These are phyloP conservation scores for Triticum urartu DNA, from an alignment of 176 grass and related monocot genomes.

Conservation along the genomic window DNA sequence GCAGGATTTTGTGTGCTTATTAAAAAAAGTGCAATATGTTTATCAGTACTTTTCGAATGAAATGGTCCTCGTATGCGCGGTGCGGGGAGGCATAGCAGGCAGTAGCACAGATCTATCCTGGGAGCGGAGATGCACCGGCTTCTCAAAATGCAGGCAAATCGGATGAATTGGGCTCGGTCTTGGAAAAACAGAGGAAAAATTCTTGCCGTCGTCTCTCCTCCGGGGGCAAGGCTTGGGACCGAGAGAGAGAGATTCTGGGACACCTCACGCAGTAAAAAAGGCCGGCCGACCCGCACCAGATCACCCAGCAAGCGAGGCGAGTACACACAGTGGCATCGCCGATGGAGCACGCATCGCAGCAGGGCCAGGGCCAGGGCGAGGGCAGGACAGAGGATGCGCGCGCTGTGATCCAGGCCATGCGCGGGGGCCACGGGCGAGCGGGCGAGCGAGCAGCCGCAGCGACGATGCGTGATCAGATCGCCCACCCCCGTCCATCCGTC, in stretches of 20 bases:
- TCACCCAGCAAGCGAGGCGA: neutral
- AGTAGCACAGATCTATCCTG: too few species aligned
- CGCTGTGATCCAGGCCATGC: neutral
- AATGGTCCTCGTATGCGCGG: too few species aligned
- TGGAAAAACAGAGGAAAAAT: too few species aligned
- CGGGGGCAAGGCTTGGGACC: too few species aligned
- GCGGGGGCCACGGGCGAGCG: too few species aligned
- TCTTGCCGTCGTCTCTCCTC: too few species aligned
- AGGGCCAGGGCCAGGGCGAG: neutral
- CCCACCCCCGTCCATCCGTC: neutral
- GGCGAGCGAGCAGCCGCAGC: neutral
- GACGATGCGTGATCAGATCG: constrained; percentile 3
- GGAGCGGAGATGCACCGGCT: too few species aligned
- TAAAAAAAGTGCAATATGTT: too few species aligned
- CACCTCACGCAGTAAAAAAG: neutral
- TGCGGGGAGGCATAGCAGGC: too few species aligned
- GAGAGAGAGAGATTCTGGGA: neutral
- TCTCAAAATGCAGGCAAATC: too few species aligned
- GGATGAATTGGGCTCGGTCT: too few species aligned
- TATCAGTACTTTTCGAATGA: neutral
- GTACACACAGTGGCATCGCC: neutral
- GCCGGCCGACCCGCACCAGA: neutral
- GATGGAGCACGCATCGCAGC: neutral
- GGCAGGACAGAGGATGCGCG: neutral
- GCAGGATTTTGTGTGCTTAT: too few species aligned